Percentiles rank a stretch among this genome's conserved stretches.
phyloP scores from a whole-genome alignment of 257 asterid genomes.

The Penstemon eatonii region DNA sequence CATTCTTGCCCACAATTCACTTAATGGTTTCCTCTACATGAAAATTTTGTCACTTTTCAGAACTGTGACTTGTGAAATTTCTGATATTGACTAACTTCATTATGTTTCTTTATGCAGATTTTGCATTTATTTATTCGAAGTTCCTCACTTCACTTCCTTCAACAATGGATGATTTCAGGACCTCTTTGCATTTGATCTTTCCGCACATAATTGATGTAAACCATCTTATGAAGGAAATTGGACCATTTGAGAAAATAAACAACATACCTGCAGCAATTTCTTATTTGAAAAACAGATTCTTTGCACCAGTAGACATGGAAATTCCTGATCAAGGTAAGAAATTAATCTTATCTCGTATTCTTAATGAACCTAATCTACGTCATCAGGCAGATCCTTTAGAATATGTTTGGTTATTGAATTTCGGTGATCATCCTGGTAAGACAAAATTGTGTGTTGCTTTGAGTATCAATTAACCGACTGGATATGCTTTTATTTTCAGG shows the following conservation, averaged over 20 bases:
- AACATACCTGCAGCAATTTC: constrained; percentile 60
- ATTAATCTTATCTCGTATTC: constrained; percentile 8
- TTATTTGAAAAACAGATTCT: constrained; percentile 54
- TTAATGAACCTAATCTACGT: neutral
- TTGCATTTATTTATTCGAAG: constrained; percentile 69
- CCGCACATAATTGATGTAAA: constrained; percentile 65
- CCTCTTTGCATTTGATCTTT: constrained; percentile 53
- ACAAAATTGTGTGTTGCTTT: constrained; percentile 3
- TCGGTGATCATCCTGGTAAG: too few relatives aligned
- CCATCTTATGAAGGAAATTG: constrained; percentile 74
- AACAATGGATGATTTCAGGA: constrained; percentile 59
- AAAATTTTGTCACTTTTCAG: constrained; percentile 24
- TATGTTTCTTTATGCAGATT: constrained; percentile 54
- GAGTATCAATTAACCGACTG: constrained; percentile 20
- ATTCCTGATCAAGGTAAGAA: constrained; percentile 54
- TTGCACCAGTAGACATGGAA: constrained; percentile 55
- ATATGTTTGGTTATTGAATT: too few relatives aligned
- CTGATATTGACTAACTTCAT: constrained; percentile 18
- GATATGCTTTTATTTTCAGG: constrained; percentile 39
- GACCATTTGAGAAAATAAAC: constrained; percentile 48
- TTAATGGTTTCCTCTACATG: constrained; percentile 57
- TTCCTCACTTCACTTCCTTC: constrained; percentile 77
- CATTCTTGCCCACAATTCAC: constrained; percentile 79
- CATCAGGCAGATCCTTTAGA: too few relatives aligned
- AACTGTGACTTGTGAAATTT: constrained; percentile 15